Evolutionary conservation across 306 rosid genomes (phyloP), one percentile per base, ranked within the genome.

Genomic region (Betula pendula): DNA sequence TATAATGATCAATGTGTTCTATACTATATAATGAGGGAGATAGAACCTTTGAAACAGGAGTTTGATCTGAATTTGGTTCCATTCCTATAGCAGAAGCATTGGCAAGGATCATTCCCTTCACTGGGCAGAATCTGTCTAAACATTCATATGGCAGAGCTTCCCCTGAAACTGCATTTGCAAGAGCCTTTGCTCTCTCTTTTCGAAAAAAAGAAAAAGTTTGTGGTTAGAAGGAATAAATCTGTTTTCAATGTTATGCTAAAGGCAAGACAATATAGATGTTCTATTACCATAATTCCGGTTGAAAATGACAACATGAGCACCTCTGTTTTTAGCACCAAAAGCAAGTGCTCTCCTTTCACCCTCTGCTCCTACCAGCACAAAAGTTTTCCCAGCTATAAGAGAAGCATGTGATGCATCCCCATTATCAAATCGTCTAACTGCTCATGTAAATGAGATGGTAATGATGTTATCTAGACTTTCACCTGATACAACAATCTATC

Each of bases 301-400:
- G 67, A 85, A 85, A 31, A 85, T 50, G 69, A 86, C 83, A 24
- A 86, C n/a, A 43, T 49, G 85, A 77, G 87, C 89, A 65, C 89
- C 87, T 80, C 85, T 80, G 47, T 55, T 83, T 78, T 78, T 83
- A 75, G 89, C 85, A 22, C 89, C 89, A 78, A 83, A 86, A 59
- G 71, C 87, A 1, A 86, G 84, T 45, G 89, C 89, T 83, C 79
- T 81, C 74, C 87, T 87, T 17, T 87, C 89, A 13, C 89, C 89
- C 50, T 87, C 85, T 8, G 85, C 89, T 71, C 89, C 89, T 45
- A 74, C 85, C 65, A 83, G 72, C 75, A 86, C 87, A 77, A 86
- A 86, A 70, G 75, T 49, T 79, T 79, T 75, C 19, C 83, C 87
- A 52, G 68, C 15, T 59, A 83, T 70, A 24, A 85, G 81, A 71